Conservation (phyloP, 2,329 filamentous ascomycete species). For the Aureobasidium leucospermi region DNA sequence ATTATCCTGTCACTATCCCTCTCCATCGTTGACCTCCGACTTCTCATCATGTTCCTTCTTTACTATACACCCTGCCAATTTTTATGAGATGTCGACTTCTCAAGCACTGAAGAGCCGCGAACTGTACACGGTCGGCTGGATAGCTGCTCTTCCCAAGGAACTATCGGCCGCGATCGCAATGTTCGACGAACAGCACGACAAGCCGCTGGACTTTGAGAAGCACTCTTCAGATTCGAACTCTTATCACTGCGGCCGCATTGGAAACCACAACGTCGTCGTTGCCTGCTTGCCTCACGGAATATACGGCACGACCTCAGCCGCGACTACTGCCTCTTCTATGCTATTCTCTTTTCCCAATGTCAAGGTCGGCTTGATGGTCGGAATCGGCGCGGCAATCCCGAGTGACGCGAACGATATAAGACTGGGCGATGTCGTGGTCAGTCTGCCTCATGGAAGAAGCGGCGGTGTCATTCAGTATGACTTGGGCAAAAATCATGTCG, state of each 20-base stretch:
- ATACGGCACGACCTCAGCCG: constrained; percentile 15
- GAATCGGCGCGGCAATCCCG: constrained; percentile 21
- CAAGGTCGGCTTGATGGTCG: constrained; percentile 20
- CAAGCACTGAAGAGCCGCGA: neutral
- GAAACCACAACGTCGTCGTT: constrained; percentile 18
- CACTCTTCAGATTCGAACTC: constrained; percentile 15
- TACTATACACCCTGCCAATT: too few species aligned
- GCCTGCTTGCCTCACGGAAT: constrained; percentile 14
- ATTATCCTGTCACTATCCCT: too few species aligned
- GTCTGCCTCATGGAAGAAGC: constrained; percentile 16
- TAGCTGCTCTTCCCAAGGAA: constrained; percentile 18
- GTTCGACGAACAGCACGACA: constrained; percentile 17
- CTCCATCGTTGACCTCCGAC: too few species aligned
- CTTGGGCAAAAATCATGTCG: constrained; percentile 12
- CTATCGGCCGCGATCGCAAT: constrained; percentile 15
- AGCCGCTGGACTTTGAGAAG: neutral
- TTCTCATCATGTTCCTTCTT: too few species aligned
- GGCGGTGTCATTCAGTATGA: constrained; percentile 25
- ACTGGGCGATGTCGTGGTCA: constrained; percentile 25
- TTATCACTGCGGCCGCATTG: constrained; percentile 16
- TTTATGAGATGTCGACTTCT: too few species aligned
- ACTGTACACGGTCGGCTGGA: constrained; percentile 19
- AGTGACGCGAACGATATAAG: constrained; percentile 18
- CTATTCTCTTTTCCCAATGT: constrained; percentile 5
- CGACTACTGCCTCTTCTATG: constrained; percentile 16